Percentiles rank a stretch among this genome's conserved stretches.
These are phyloP conservation scores for Tremella yokohamensis DNA, from an alignment of 768 basidiomycete species.

Conservation along the genomic window DNA sequence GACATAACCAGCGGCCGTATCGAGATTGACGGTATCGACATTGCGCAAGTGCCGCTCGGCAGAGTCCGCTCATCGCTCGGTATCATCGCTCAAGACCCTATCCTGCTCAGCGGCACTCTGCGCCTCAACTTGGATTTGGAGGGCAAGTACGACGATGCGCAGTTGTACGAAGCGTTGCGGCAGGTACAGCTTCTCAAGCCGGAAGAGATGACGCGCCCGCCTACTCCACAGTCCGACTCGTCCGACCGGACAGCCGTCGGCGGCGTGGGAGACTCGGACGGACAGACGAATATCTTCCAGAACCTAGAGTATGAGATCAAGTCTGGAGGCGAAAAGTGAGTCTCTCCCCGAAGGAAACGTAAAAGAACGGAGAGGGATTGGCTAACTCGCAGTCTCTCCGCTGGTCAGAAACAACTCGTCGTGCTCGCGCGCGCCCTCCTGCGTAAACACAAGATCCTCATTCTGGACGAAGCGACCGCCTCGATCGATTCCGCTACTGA, in stretches of 20 bases:
- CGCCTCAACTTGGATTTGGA: conserved; percentile 48
- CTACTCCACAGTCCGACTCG: conserved; percentile 6
- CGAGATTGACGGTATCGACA: conserved; percentile 43
- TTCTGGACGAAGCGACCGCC: conserved; percentile 47
- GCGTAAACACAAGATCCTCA: conserved; percentile 37
- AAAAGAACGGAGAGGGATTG: background rate
- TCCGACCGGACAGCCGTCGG: conserved; percentile 17
- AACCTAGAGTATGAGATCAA: conserved; percentile 44
- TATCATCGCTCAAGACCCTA: conserved; percentile 47
- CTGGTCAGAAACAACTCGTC: conserved; percentile 47
- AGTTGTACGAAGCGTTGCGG: conserved; percentile 42
- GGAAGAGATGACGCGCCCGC: conserved; percentile 5
- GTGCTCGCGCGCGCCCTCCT: conserved; percentile 44
- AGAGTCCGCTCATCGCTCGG: conserved; percentile 36
- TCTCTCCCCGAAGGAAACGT: background rate
- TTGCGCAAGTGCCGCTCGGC: conserved; percentile 33
- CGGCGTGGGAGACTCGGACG: background rate
- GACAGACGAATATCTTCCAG: conserved; percentile 31
- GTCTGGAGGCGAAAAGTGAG: conserved; percentile 41
- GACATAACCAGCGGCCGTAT: conserved; percentile 40
- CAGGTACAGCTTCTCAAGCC: conserved; percentile 35
- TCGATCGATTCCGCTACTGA: conserved; percentile 45
- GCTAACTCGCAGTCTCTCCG: conserved; percentile 27
- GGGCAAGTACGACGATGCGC: conserved; percentile 29
- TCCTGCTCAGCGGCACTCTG: conserved; percentile 41